Evolutionary conservation across 202 grass and related monocot species (phyloP).

Genomic region (Panicum hallii): DNA sequence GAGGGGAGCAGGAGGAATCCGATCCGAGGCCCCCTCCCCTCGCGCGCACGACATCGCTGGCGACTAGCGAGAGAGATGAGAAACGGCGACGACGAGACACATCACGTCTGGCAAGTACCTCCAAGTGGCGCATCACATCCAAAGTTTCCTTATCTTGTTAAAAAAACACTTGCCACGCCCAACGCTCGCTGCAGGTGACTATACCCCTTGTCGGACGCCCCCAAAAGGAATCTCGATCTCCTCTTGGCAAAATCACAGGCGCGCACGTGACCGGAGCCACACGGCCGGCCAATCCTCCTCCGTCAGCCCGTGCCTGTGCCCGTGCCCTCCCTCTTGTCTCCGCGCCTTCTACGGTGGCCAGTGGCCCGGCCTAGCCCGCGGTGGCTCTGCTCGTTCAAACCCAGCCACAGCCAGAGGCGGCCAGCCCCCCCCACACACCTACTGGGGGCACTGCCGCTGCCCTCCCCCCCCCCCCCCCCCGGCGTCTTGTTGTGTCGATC

Average conservation of each 20-base stretch:
- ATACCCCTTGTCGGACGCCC: slow-evolving; percentile 27
- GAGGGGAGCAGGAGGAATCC: no score
- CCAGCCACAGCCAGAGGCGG: neutral
- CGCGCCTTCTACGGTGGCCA: neutral
- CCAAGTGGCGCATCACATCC: neutral
- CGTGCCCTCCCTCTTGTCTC: neutral
- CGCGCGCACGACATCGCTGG: neutral
- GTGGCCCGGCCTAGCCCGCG: neutral
- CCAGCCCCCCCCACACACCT: neutral
- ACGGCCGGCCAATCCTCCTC: neutral
- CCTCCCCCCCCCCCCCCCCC: no score
- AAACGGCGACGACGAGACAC: slow-evolving; percentile 1
- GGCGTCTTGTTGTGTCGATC: slow-evolving; percentile 48
- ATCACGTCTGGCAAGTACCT: neutral
- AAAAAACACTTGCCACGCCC: no score
- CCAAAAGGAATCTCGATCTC: slow-evolving; percentile 11
- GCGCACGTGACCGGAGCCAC: no score
- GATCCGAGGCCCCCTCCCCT: no score
- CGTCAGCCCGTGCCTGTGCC: no score
- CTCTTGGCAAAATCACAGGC: no score
- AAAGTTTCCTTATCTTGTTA: neutral
- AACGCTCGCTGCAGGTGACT: slow-evolving; percentile 20
- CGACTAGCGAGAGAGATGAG: neutral
- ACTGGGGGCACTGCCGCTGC: neutral
- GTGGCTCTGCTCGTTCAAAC: slow-evolving; percentile 7